Base-by-base conservation (phyloP, 441 rosid species). In the Erodium texanum region DNA sequence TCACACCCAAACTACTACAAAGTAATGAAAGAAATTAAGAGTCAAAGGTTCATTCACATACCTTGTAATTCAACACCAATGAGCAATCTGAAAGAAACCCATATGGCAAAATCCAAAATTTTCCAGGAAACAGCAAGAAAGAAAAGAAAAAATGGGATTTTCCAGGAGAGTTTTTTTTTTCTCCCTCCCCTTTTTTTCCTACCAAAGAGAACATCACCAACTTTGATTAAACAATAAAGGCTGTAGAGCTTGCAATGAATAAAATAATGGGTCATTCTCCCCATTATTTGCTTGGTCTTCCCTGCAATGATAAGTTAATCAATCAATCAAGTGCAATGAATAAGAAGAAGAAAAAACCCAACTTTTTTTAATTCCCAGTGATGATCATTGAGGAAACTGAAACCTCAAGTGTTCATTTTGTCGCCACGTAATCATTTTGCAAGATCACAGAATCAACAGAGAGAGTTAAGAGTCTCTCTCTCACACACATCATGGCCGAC, bases 381-480 rank as follows among this genome's bases (percentile, higher is more conserved):
- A 16, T 52, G 59, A 52, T 52, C 23, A 52, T 52, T 52, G 23
- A 54, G 22, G 18, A 54, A 54, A 54, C 24, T 2, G 62, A 54
- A 19, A 54, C 11, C 62, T 24, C 62, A 54, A 54, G 12, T 54
- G 12, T 18, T 54, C n/a, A n/a, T n/a, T n/a, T n/a, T n/a, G n/a
- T n/a, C n/a, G n/a, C n/a, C n/a, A n/a, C n/a, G n/a, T n/a, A n/a
- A 10, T 7, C 19, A 8, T 18, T 54, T 54, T 5, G 12, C 0
- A 54, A 52, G 22, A 54, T 54, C 62, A 54, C 62, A 54, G 62
- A 54, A 54, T 54, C 24, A 43, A 19, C 62, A 54, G 62, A 54
- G 62, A 18, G 9, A 18, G 19, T 7, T 24, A 54, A 54, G 61
- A 1, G 8, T 1, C 0, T n/a, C n/a, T n/a, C n/a, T n/a, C n/a